A percentile compares a stretch with the other conserved stretches of the same genome.
Evolutionary conservation across 345 rosid species (phyloP).

Genomic region (Toxicodendron radicans): DNA sequence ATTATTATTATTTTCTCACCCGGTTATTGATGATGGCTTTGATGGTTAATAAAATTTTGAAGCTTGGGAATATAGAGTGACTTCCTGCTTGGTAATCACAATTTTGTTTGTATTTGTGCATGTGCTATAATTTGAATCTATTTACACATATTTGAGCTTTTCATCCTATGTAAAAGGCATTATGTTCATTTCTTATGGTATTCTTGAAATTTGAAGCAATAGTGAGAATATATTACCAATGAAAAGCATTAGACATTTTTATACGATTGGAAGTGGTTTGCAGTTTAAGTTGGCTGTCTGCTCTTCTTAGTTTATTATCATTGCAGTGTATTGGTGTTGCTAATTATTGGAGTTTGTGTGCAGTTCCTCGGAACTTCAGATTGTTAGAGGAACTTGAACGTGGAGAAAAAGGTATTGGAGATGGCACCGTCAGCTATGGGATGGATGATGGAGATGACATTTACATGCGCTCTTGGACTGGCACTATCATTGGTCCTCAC

Average conservation of each 20-base stretch:
- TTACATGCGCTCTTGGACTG: conserved; percentile 93
- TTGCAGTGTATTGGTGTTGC: not conserved
- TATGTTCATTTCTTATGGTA: not conserved
- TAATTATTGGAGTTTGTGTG: conserved; percentile 17
- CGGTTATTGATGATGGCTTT: not conserved
- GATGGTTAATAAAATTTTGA: not conserved
- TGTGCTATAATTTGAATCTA: not conserved
- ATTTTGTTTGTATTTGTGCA: not conserved
- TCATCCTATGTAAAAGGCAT: not conserved
- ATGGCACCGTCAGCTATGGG: conserved; percentile 92
- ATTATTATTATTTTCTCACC: too few species aligned
- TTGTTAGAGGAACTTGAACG: conserved; percentile 89
- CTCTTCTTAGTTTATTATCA: not conserved
- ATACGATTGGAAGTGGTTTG: not conserved
- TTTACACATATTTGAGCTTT: not conserved
- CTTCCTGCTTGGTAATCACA: not conserved
- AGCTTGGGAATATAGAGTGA: not conserved
- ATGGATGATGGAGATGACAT: conserved; percentile 94
- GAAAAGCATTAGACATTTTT: not conserved
- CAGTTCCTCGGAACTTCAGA: conserved; percentile 86
- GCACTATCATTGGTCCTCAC: conserved; percentile 88
- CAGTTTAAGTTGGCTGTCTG: not conserved
- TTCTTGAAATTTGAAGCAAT: not conserved
- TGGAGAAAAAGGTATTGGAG: conserved; percentile 90
- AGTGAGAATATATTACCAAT: not conserved